Conservation (phyloP, 257 asterid species). For the Przewalskia tangutica region DNA sequence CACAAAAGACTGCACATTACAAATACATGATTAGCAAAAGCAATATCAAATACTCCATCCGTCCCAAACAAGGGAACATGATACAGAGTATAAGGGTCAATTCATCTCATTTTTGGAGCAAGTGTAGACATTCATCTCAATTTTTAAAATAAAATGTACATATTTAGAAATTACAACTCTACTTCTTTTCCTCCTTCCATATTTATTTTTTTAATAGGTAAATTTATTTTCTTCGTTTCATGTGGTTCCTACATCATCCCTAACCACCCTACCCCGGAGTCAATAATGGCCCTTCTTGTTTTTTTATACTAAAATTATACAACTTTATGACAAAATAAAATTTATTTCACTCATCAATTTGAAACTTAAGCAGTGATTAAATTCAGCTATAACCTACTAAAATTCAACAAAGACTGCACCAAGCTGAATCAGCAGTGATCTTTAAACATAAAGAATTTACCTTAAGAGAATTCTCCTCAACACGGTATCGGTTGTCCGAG, state of each 20-base stretch:
- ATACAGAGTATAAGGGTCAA: background rate
- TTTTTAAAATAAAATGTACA: background rate
- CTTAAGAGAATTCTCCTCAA: background rate
- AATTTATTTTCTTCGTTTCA: background rate
- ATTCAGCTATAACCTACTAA: background rate
- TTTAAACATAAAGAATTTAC: background rate
- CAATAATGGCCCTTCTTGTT: background rate
- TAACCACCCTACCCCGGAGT: background rate
- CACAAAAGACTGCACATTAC: conserved; percentile 15
- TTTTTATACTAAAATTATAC: background rate
- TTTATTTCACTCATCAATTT: background rate
- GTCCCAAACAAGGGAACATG: background rate
- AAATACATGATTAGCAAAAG: conserved; percentile 1
- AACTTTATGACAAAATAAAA: background rate
- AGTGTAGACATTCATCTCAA: background rate
- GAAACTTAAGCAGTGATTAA: background rate
- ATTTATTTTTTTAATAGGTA: background rate
- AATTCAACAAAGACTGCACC: background rate
- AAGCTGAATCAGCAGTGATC: background rate
- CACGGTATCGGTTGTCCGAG: background rate
- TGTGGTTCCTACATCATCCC: background rate
- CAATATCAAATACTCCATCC: background rate
- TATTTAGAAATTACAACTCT: background rate
- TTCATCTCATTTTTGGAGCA: background rate
- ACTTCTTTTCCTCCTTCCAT: background rate